Conservation (phyloP, 208 protist genomes). For the Leishmania aethiopica region DNA sequence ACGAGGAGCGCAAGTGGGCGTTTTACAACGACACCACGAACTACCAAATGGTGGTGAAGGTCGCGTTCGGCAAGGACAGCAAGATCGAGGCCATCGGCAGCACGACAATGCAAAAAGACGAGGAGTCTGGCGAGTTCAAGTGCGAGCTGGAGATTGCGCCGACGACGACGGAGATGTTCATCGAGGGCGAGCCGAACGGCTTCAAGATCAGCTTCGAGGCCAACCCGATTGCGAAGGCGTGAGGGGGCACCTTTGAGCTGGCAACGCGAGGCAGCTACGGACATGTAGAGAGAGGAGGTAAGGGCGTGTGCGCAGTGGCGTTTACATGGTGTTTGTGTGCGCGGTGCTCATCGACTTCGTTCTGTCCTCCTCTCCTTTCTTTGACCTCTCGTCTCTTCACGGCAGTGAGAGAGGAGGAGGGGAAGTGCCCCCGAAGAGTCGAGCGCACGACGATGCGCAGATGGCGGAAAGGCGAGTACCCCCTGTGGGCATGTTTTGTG, state of each 20-base stretch:
- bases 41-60: conserved; percentile 80
- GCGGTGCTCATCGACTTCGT: background rate
- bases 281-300: background rate
- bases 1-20: conserved; percentile 76
- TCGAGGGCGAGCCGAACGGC: conserved; percentile 74
- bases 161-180: conserved; percentile 69
- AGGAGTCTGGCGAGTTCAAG: conserved; percentile 58
- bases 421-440: background rate
- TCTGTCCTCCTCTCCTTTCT: background rate
- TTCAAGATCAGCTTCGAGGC: conserved; percentile 86
- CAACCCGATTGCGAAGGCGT: conserved; percentile 51
- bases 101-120: conserved; percentile 54
- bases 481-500: background rate
- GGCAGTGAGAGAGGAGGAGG: background rate
- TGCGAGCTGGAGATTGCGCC: conserved; percentile 67
- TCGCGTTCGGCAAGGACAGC: conserved; percentile 78
- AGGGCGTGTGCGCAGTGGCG: background rate
- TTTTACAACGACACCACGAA: conserved; percentile 87
- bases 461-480: background rate
- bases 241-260: background rate
- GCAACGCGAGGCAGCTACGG: background rate
- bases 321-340: background rate
- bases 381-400: background rate
- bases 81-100: conserved; percentile 59
- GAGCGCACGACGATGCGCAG: background rate